Evolutionary conservation across 225 moss, liverwort and hornwort genomes (phyloP), one percentile per base, ranked within the genome.

Genomic region (Marchantia polymorpha): DNA sequence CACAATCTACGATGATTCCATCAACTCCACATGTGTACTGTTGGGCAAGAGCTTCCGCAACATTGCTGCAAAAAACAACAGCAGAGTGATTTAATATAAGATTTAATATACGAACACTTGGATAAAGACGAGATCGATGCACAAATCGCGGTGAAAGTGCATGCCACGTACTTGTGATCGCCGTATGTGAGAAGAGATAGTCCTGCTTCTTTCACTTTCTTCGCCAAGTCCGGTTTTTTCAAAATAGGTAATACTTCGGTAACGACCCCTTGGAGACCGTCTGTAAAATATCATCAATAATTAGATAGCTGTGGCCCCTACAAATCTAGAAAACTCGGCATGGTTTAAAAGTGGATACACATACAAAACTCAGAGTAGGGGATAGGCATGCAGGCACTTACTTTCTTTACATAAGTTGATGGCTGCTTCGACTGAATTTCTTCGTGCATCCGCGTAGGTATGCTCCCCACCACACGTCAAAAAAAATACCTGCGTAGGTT

Each of bases 1-100:
- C 94, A 39, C 94, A 91, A 56, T 96, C 96, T 19, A 94, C 96
- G 8, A 96, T 96, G 0, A 96, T 89, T 9, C 92, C 96, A 27
- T 96, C 91, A 8, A 96, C 69, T 4, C 92, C 94, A 73, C 84
- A 75, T 0, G 26, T 83, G 47, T 87, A 85, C 63, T 96, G 94
- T 83, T 90, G 86, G 23, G 85, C 79, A 4, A 94, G 81, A 0
- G 91, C 91, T 87, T 93, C 96, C 0, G 88, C 96, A 58, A 93
- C 79, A 22, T 96, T 96, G 79, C 96, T 96, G 94, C 91, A 79
- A 72, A 16, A 29, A 64, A 3, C 56, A 20, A 23, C 20, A 22
- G 11, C 3, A 8, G 30, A 16, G 54, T 74, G n/a, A 75, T 50
- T n/a, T n/a, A n/a, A n/a, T n/a, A n/a, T n/a, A n/a, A n/a, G n/a